A percentile compares a stretch with the other conserved stretches of the same genome.
These are phyloP conservation scores for Smallanthus sonchifolius DNA, from an alignment of 129 eudicot species.

Conservation along the genomic window DNA sequence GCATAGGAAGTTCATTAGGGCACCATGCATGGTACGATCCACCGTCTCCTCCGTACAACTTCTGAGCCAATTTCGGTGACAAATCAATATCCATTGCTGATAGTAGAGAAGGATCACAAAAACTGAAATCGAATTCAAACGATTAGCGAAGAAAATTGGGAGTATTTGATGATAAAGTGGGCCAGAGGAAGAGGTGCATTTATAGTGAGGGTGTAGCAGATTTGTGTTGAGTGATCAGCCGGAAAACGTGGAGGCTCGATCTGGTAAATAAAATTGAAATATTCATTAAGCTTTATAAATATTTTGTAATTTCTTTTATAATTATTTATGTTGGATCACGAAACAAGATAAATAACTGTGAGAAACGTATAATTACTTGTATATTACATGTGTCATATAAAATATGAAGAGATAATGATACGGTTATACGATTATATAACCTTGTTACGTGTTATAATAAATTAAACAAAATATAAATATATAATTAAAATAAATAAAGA, in stretches of 20 bases:
- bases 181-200: conserved; percentile 14
- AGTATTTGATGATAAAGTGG: neutral
- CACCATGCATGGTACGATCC: conserved; percentile 75
- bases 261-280: conserved; percentile 6
- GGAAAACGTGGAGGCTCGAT: conserved; percentile 13
- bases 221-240: neutral
- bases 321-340: neutral
- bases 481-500: neutral
- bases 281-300: neutral
- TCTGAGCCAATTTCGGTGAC: conserved; percentile 52
- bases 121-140: neutral
- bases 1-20: conserved; percentile 69
- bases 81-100: conserved; percentile 60
- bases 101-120: neutral
- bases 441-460: too few relatives aligned
- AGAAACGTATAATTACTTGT: too few relatives aligned
- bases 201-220: conserved; percentile 16
- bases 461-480: too few relatives aligned
- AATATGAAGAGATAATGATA: too few relatives aligned
- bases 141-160: neutral
- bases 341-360: too few relatives aligned
- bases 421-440: too few relatives aligned
- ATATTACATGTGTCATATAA: too few relatives aligned
- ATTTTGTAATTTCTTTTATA: neutral
- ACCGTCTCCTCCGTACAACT: conserved; percentile 58